Base-by-base conservation (phyloP, 805 yeast species). In the Ogataea paradorogensis region DNA sequence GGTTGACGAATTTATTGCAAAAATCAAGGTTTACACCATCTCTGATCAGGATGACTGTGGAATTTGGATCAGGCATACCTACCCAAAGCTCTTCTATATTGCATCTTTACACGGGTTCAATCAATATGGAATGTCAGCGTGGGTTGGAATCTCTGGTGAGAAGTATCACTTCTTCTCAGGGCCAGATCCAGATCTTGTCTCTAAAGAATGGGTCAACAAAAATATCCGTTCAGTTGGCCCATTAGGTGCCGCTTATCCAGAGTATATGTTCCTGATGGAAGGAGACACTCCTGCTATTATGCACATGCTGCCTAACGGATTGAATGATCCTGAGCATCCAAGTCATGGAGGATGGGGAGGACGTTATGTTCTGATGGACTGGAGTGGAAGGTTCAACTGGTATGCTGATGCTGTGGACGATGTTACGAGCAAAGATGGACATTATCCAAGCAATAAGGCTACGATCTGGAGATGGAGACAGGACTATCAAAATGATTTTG, bases 331-430 rank as follows among this genome's bases (percentile, higher is more conserved):
- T 14, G 46, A 43, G 8, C 48, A 54, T 34, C 65, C 66, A 20
- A 52, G 51, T 24, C 58, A 43, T 37, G 65, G 66, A 15, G 59
- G 61, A n/a, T 62, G 66, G 66, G 65, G 66, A 34, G 65, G 65
- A 15, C 55, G 65, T 33, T 61, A 53, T 39, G 45, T 37, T 14
- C 34, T 50, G 13, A 14, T 33, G 9, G 65, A 59, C 36, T 34
- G 48, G 22, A 42, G 55, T n/a, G 51, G 48, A 3, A 35, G 41
- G 2, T 47, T 33, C 32, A 33, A 40, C 30, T 56, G 51, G 35
- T 56, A 53, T 42, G 51, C 52, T 14, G 63, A 57, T 25, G 25
- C 25, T 23, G 25, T 23, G 25, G 25, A 23, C 7, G 25, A 23
- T 9, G 31, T 50, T n/a, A 59, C 58, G 2, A 25, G 13, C 3